Evolutionary conservation across 257 asterid species (phyloP).

Genomic region (Ocimum tenuiflorum): DNA sequence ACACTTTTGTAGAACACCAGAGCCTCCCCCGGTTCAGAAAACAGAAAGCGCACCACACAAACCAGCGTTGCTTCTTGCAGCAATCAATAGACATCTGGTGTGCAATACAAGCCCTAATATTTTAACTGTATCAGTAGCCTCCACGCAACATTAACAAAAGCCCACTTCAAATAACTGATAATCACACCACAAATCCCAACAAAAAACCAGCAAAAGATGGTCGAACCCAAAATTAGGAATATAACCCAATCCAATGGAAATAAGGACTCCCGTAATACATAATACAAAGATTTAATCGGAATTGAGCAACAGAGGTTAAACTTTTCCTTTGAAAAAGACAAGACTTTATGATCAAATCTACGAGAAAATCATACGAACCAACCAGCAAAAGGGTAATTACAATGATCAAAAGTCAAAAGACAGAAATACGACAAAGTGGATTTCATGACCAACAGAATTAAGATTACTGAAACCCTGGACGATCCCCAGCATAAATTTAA

Average conservation of each 20-base stretch:
- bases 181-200: too few species aligned
- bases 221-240: not conserved
- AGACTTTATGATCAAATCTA: not conserved
- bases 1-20: slow-evolving; percentile 52
- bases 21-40: slow-evolving; percentile 69
- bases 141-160: not conserved
- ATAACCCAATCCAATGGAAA: not conserved
- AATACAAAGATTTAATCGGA: not conserved
- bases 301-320: not conserved
- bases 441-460: not conserved
- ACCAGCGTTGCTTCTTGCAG: slow-evolving; percentile 52
- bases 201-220: too few species aligned
- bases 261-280: not conserved
- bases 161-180: too few species aligned
- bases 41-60: slow-evolving; percentile 58
- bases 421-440: too few species aligned
- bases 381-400: not conserved
- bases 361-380: not conserved
- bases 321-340: not conserved
- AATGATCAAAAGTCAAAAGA: not conserved
- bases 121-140: slow-evolving; percentile 34
- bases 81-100: slow-evolving; percentile 95
- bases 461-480: not conserved
- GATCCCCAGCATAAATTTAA: not conserved
- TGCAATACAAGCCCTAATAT: slow-evolving; percentile 50